Base-by-base conservation (phyloP, 2,329 filamentous ascomycete species). In the Xenoacremonium recifei region DNA sequence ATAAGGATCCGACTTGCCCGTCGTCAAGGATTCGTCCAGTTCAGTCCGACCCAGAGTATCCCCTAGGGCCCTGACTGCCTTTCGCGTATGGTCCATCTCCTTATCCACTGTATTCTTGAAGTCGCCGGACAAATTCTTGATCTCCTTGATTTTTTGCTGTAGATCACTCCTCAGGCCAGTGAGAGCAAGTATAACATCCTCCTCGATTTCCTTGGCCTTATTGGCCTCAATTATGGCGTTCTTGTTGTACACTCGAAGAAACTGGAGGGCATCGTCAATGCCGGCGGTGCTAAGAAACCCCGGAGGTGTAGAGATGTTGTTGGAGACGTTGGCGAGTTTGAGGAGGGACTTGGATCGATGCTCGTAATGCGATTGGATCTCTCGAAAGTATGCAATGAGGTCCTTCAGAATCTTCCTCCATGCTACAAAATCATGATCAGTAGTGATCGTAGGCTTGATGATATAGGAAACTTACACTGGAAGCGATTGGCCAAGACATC, bases 101-200 rank as follows among this genome's bases (percentile, higher is more conserved):
- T 92, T 96, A 19, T 96, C 89, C 9, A 99, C 90, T 0, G 85
- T 87, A 62, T 96, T 99, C 69, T 96, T 96, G 70, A 99, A 99
- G 65, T 99, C 93, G 13, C 90, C 87, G 5, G 89, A 87, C 13
- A 99, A 73, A 53, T 83, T 85, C 70, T 95, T 96, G 71, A 99
- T 99, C 68, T 99, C 93, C 67, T 97, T 99, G 66, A 95, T 95
- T 72, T 99, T 99, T 64, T 95, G 89, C 48, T 87, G 86, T 15
- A 99, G 73, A 64, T 99, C 93, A 58, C 84, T 91, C 44, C 93
- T 76, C 40, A 99, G 72, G 1, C 90, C 90, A 3, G 85, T 89
- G 42, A 99, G 73, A 39, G 92, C 90, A 37, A 88, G 75, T 50
- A 97, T 89, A 35, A 99, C 90, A 60, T 97, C 92, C 48, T 84